Evolutionary conservation across 805 yeast species (phyloP).

Genomic region (Saccharomycopsis lassenensis): DNA sequence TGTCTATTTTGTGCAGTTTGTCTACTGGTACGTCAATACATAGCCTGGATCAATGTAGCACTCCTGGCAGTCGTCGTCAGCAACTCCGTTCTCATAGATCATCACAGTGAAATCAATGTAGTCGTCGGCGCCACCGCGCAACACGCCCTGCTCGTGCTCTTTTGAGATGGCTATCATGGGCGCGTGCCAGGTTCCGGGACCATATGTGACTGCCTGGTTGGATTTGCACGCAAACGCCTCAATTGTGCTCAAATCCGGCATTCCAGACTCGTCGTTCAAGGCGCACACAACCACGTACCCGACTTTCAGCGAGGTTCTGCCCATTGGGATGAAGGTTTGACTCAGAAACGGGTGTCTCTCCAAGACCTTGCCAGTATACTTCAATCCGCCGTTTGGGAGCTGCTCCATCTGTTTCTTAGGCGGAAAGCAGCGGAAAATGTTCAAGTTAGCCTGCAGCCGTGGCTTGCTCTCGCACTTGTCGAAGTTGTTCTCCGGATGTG

Average conservation of each 20-base stretch:
- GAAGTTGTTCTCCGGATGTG: constrained; percentile 51
- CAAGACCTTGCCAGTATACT: constrained; percentile 52
- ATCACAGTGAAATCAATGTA: constrained; percentile 78
- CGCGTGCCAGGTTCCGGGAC: constrained; percentile 83
- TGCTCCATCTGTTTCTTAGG: constrained; percentile 46
- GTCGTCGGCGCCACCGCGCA: constrained; percentile 32
- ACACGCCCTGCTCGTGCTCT: not conserved
- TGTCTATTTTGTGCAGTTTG: too few species aligned
- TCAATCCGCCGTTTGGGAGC: constrained; percentile 9
- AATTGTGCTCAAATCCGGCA: constrained; percentile 53
- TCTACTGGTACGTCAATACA: too few species aligned
- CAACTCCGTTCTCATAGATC: constrained; percentile 72
- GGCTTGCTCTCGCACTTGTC: too few species aligned
- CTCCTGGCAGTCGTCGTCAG: constrained; percentile 76
- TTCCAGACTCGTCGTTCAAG: constrained; percentile 30
- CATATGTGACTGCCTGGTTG: constrained; percentile 84
- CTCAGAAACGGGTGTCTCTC: constrained; percentile 87
- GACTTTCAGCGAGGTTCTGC: constrained; percentile 44
- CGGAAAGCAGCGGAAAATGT: constrained; percentile 72
- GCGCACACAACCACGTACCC: constrained; percentile 83
- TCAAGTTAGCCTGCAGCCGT: constrained; percentile 72
- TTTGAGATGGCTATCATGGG: constrained; percentile 67
- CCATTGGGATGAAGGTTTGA: constrained; percentile 90
- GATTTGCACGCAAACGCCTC: constrained; percentile 70
- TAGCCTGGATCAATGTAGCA: constrained; percentile 56